Evolutionary conservation across 805 yeast genomes (phyloP), one percentile per base, ranked within the genome.

Genomic region (Lipomyces yamadae): DNA sequence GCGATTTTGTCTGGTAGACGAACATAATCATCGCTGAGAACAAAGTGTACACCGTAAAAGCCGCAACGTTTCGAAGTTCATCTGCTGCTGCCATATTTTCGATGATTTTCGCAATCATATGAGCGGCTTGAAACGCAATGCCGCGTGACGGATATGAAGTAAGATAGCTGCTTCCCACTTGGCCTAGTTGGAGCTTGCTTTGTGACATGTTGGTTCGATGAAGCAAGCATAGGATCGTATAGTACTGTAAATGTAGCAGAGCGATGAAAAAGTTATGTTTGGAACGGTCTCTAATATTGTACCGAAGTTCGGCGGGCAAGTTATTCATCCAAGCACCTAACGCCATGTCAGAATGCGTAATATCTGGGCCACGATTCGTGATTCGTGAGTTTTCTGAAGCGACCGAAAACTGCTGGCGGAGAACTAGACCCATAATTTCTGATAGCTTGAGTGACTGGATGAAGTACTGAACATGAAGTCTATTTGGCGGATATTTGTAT

Each of bases 121-220:
- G 85, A 0, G 95, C 92, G 0, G 93, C 90, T 76, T 88, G 91
- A 80, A 89, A 89, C 2, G 92, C 89, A 65, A 89, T 88, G 8
- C 92, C 91, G 88, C 91, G 86, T n/a, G 89, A 85, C 4, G 91
- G 91, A 74, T 86, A 87, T 1, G 81, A 77, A 15, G 60, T 61
- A 32, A 65, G 53, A 42, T 64, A 64, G 42, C 67, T 56, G 39
- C 50, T 62, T 4, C 66, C 66, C 18, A 48, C 32, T 7, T 62
- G 62, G 4, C 60, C 54, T 35, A 56, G 68, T 56, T 58, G 30
- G 30, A 62, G 72, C 64, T 58, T 75, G 69, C 75, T 75, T 70
- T 75, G 75, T n/a, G 74, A 71, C 59, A 88, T 84, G 72, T 88
- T 88, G 4, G 91, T 86, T 64, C 92, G 82, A 74, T 90, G 95